Base-by-base conservation (phyloP, 805 yeast genomes). In the Zygosaccharomyces gambellarensis region DNA sequence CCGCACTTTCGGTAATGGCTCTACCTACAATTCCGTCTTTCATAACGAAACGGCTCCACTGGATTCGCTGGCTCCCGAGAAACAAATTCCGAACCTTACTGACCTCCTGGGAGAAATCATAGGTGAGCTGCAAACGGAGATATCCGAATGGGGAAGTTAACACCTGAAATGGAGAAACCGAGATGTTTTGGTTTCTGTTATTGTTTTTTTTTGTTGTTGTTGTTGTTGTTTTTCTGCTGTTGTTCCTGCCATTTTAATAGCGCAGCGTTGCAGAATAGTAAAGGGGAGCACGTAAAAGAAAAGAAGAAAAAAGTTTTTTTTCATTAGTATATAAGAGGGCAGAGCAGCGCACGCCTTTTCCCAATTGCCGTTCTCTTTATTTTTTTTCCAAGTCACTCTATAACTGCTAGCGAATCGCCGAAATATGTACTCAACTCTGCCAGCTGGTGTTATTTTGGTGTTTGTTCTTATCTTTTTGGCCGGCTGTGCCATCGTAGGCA, bases 381-480 rank as follows among this genome's bases (percentile, higher is more conserved):
- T 21, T 9, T 17, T 27, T 36, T 11, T 22, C n/a, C 28, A 4
- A 3, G 14, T 40, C 12, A 12, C 29, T 17, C 14, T 6, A 19
- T 22, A 31, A 23, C 19, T 17, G 19, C 12, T 27, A 31, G n/a
- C 44, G 11, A 6, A 39, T 40, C 38, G 17, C 10, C 38, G 19
- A 34, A 34, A 36, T 17, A 32, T 38, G 36, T 25, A 45, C 52
- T 63, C 63, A 65, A 82, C 81, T 85, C 75, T 82, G 65, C 87
- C 88, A 70, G 75, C 82, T 56, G 88, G 88, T 72, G 87, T 83
- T 73, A 82, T 82, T 69, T 75, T 82, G 68, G 88, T 83, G 58
- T 81, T 82, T 72, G 72, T 68, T 51, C 57, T 68, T 50, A 65
- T 65, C 56, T 65, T 63, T 55, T 62, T 67, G 57, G 68, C 72